Percentiles rank a stretch among this genome's conserved stretches.
phyloP scores from a whole-genome alignment of 106 monocot genomes.

The Acorus gramineus region DNA sequence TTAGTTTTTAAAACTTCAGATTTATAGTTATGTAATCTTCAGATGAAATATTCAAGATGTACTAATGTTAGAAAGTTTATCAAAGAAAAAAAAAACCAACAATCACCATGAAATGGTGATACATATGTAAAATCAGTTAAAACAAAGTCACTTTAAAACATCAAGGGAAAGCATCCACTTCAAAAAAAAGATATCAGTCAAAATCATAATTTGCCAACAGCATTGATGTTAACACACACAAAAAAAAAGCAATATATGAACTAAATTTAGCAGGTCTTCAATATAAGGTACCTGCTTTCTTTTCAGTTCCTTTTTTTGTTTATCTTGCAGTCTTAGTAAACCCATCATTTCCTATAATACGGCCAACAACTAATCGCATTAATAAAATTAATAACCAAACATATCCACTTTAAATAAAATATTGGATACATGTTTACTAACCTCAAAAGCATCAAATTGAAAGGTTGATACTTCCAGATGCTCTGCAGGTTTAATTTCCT shows the following conservation, averaged over 20 bases:
- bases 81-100: too few species aligned
- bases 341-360: slow-evolving; percentile 10
- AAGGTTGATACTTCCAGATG: not conserved
- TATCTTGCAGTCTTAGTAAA: not conserved
- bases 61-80: too few species aligned
- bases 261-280: too few species aligned
- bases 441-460: slow-evolving; percentile 11
- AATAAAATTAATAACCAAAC: not conserved
- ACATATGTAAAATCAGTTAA: too few species aligned
- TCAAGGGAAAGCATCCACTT: not conserved
- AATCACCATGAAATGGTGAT: too few species aligned
- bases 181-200: not conserved
- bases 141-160: not conserved
- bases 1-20: too few species aligned
- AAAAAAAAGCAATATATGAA: too few species aligned
- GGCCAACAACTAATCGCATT: slow-evolving; percentile 13
- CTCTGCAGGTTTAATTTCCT: not conserved
- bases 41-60: too few species aligned
- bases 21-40: too few species aligned
- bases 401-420: not conserved
- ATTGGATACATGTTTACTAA: slow-evolving; percentile 1
- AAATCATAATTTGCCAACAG: too few species aligned
- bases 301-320: slow-evolving; percentile 14
- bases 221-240: too few species aligned
- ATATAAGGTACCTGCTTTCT: slow-evolving; percentile 31